Percentiles rank a stretch among this genome's conserved stretches.
These are phyloP conservation scores for Teunomyces gatunensis DNA, from an alignment of 805 yeast genomes.

Conservation along the genomic window DNA sequence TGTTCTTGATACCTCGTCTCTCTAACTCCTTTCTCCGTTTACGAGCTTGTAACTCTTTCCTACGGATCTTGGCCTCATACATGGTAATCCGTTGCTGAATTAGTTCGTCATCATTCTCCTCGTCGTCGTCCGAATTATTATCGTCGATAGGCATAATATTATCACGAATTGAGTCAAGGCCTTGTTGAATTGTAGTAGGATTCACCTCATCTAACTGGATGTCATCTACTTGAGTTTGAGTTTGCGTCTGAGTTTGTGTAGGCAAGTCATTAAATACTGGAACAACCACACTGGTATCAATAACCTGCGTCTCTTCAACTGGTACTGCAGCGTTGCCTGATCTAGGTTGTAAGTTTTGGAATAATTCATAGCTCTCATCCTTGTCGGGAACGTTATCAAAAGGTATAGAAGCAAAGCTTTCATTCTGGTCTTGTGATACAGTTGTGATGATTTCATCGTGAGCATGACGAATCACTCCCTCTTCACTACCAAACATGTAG, in stretches of 20 bases:
- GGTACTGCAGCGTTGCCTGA: slow-evolving; percentile 5
- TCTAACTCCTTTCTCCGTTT: slow-evolving; percentile 51
- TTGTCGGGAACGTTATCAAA: not conserved
- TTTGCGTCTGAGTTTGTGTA: not conserved
- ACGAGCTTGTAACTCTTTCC: slow-evolving; percentile 32
- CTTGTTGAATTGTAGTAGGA: slow-evolving; percentile 16
- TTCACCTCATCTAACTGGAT: slow-evolving; percentile 20
- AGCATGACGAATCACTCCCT: slow-evolving; percentile 10
- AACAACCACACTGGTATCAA: not conserved
- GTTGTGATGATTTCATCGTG: slow-evolving; percentile 16
- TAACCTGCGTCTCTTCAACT: not conserved
- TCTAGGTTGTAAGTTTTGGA: slow-evolving; percentile 30
- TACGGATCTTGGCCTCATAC: slow-evolving; percentile 38
- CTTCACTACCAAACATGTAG: slow-evolving; percentile 25
- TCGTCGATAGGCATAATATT: slow-evolving; percentile 3
- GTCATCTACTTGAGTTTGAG: not conserved
- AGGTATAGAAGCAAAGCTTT: not conserved
- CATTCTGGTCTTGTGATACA: slow-evolving; percentile 3
- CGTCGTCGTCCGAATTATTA: slow-evolving; percentile 16
- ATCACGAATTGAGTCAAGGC: slow-evolving; percentile 20
- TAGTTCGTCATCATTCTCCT: slow-evolving; percentile 21
- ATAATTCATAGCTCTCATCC: slow-evolving; percentile 15
- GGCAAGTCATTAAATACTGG: not conserved
- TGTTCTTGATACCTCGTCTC: slow-evolving; percentile 52
- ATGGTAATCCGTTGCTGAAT: slow-evolving; percentile 29